A percentile compares a stretch with the other conserved stretches of the same genome.
Evolutionary conservation across 192 early-diverging fungal genomes (phyloP).

Genomic region (Radiomyces spectabilis): DNA sequence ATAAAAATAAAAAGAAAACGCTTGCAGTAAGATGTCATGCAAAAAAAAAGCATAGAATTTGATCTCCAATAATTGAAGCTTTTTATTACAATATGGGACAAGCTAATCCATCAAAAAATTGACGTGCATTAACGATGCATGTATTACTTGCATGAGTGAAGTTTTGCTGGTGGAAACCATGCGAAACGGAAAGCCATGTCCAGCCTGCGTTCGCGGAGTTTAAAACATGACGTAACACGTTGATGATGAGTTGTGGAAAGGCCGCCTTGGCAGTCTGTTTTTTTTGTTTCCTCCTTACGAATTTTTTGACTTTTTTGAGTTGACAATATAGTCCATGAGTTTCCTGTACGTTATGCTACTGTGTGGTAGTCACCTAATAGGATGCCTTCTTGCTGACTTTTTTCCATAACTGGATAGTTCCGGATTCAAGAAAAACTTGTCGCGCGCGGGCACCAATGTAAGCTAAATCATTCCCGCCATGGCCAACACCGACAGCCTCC

Average conservation of each 20-base stretch:
- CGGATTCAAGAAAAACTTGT: constrained; percentile 79
- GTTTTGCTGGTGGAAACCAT: too few relatives aligned
- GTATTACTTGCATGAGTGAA: too few relatives aligned
- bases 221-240: background rate
- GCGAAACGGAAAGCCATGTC: too few relatives aligned
- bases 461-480: background rate
- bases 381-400: background rate
- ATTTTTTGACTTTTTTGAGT: background rate
- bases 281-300: background rate
- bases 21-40: background rate
- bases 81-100: too few relatives aligned
- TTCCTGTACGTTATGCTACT: background rate
- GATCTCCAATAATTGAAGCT: too few relatives aligned
- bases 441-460: constrained; percentile 64
- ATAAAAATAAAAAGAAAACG: background rate
- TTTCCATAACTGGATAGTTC: constrained; percentile 35
- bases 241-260: background rate
- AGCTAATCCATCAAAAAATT: too few relatives aligned
- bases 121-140: too few relatives aligned
- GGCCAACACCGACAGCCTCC: background rate
- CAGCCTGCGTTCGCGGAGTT: background rate
- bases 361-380: background rate
- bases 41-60: too few relatives aligned
- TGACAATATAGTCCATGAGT: background rate
- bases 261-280: background rate